These are phyloP conservation scores for Ocimum tenuiflorum DNA, from an alignment of 257 asterid species.

Conservation along the genomic window DNA sequence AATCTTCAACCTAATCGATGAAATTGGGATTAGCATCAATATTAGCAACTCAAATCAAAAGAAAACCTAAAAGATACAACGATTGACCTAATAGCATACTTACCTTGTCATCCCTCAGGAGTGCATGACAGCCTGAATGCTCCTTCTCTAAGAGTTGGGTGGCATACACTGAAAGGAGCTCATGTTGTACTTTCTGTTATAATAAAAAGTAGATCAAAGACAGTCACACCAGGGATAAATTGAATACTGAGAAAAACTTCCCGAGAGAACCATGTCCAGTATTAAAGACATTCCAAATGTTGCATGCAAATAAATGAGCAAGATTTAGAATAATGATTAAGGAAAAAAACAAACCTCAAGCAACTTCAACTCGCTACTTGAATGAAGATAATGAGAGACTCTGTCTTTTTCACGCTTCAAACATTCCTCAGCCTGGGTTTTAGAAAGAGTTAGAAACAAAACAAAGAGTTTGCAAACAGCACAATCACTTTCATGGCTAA, in stretches of 20 bases:
- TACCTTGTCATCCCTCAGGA: slow-evolving; percentile 97
- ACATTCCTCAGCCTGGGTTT: slow-evolving; percentile 81
- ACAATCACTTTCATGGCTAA: background rate
- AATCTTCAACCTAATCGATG: slow-evolving; percentile 64
- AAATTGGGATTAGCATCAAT: slow-evolving; percentile 13
- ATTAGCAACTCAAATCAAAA: background rate
- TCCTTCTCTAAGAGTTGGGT: slow-evolving; percentile 93
- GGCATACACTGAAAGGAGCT: slow-evolving; percentile 85
- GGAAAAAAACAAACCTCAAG: slow-evolving; percentile 71
- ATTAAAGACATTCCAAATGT: background rate
- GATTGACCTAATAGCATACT: slow-evolving; percentile 6
- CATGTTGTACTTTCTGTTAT: slow-evolving; percentile 75
- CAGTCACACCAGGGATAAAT: background rate
- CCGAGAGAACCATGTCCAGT: background rate
- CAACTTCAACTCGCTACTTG: slow-evolving; percentile 88
- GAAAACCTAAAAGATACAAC: background rate
- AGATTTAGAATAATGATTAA: background rate
- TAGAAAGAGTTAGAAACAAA: slow-evolving; percentile 15
- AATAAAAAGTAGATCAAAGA: background rate
- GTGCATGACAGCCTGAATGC: slow-evolving; percentile 94
- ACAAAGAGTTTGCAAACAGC: background rate
- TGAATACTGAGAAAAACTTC: background rate
- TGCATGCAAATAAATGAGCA: slow-evolving; percentile 6
- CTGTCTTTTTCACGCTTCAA: slow-evolving; percentile 86
- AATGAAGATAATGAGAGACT: slow-evolving; percentile 88